phyloP scores from a whole-genome alignment of 2,329 filamentous ascomycete species.

The Iodosphaeria phyllophila region DNA sequence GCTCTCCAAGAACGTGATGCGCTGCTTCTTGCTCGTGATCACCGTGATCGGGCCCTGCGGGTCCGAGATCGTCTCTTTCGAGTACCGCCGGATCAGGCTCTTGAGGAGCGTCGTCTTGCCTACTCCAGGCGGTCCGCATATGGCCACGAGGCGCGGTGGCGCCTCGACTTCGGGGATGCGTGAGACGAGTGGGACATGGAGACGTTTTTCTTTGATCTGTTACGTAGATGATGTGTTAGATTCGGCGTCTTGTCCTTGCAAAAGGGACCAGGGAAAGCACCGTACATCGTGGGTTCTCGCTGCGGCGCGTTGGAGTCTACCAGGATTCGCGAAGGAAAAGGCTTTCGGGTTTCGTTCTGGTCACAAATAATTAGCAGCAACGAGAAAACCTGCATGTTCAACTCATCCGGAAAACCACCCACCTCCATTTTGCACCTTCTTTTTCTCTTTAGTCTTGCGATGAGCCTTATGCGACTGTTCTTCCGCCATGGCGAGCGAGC shows the following conservation, averaged over 20 bases:
- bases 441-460: conserved; percentile 77
- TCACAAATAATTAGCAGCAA: neutral
- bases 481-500: conserved; percentile 45
- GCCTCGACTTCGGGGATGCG: conserved; percentile 77
- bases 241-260: conserved; percentile 27
- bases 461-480: conserved; percentile 74
- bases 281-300: too few species aligned
- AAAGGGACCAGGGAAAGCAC: too few species aligned
- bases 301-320: conserved; percentile 58
- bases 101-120: conserved; percentile 95
- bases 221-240: neutral
- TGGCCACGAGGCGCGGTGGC: conserved; percentile 77
- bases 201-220: conserved; percentile 61
- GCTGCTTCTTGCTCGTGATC: conserved; percentile 87
- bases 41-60: conserved; percentile 88
- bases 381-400: conserved; percentile 5
- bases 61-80: conserved; percentile 82
- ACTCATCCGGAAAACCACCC: conserved; percentile 6
- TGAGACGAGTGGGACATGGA: conserved; percentile 94
- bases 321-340: conserved; percentile 69
- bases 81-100: conserved; percentile 81
- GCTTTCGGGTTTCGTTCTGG: conserved; percentile 72
- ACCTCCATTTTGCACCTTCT: conserved; percentile 45
- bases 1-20: conserved; percentile 89
- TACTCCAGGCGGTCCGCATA: conserved; percentile 86